phyloP scores from a whole-genome alignment of 306 rosid species.

The Ochetophila trinervis region DNA sequence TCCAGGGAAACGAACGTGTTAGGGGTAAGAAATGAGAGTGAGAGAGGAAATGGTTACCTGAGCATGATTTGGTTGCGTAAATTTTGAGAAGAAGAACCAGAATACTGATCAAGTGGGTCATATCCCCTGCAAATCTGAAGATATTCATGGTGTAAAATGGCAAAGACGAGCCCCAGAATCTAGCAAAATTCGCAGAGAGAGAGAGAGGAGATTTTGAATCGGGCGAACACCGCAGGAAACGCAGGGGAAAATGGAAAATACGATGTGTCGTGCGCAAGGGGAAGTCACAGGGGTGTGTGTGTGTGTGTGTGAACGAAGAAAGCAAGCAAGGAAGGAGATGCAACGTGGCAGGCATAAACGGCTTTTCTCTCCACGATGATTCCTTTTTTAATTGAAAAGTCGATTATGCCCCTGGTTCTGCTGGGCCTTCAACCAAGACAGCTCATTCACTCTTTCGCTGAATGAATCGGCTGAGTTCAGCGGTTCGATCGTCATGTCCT shows the following conservation, averaged over 20 bases:
- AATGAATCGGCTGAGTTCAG: too few species aligned
- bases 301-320: background rate
- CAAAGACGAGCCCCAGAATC: constrained; percentile 27
- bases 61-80: constrained; percentile 93
- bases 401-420: too few species aligned
- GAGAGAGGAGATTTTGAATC: background rate
- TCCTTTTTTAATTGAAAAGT: background rate
- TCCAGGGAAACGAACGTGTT: background rate
- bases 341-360: constrained; percentile 40
- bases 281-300: too few species aligned
- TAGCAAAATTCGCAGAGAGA: background rate
- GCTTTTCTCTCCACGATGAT: constrained; percentile 24
- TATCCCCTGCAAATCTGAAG: constrained; percentile 95
- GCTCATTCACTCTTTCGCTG: too few species aligned
- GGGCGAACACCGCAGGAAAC: constrained; percentile 1
- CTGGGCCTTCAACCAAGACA: too few species aligned
- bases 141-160: constrained; percentile 55
- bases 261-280: background rate
- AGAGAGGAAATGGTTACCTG: constrained; percentile 41
- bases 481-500: too few species aligned
- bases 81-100: constrained; percentile 88
- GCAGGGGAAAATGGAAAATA: background rate
- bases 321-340: background rate
- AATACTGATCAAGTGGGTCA: constrained; percentile 88
- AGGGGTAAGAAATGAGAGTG: background rate